Conservation (phyloP, 768 basidiomycete species). For the Mycena vulgaris region DNA sequence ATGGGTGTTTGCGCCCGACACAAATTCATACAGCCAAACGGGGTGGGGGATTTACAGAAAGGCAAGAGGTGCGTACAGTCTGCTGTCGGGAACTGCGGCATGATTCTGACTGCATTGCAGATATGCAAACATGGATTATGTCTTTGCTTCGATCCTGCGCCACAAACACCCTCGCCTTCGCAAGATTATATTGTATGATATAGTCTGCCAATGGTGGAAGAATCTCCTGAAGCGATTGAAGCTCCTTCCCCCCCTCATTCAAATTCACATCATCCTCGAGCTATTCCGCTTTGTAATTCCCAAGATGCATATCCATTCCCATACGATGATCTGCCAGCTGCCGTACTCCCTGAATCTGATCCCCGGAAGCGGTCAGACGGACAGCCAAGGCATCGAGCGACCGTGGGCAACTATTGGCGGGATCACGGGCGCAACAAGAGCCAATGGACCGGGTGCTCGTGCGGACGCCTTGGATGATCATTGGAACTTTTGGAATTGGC, state of each 20-base stretch:
- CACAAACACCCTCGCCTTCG: slow-evolving; percentile 17
- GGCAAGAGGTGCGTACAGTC: slow-evolving; percentile 22
- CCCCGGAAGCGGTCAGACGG: slow-evolving; percentile 45
- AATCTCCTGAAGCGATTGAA: slow-evolving; percentile 40
- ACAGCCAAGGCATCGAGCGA: slow-evolving; percentile 53
- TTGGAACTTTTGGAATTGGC: slow-evolving; percentile 46
- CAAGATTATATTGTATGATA: slow-evolving; percentile 49
- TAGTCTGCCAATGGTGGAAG: slow-evolving; percentile 49
- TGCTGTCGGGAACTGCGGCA: background rate
- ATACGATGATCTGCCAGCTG: slow-evolving; percentile 42
- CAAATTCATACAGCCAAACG: slow-evolving; percentile 38
- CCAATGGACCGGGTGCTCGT: slow-evolving; percentile 52
- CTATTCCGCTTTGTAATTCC: slow-evolving; percentile 39
- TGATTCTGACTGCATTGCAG: slow-evolving; percentile 33
- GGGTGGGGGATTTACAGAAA: slow-evolving; percentile 48
- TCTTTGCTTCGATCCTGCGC: slow-evolving; percentile 45
- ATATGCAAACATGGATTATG: slow-evolving; percentile 55
- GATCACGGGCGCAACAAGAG: slow-evolving; percentile 45
- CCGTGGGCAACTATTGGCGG: slow-evolving; percentile 47
- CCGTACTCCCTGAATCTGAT: slow-evolving; percentile 43
- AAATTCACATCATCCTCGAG: slow-evolving; percentile 23
- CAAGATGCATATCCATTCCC: too few relatives aligned
- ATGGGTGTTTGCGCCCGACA: slow-evolving; percentile 45
- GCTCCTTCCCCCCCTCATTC: slow-evolving; percentile 29
- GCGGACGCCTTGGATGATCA: slow-evolving; percentile 46